These are phyloP conservation scores for Ustilago lituana DNA, from an alignment of 1,284 basidiomycete genomes.

Conservation along the genomic window DNA sequence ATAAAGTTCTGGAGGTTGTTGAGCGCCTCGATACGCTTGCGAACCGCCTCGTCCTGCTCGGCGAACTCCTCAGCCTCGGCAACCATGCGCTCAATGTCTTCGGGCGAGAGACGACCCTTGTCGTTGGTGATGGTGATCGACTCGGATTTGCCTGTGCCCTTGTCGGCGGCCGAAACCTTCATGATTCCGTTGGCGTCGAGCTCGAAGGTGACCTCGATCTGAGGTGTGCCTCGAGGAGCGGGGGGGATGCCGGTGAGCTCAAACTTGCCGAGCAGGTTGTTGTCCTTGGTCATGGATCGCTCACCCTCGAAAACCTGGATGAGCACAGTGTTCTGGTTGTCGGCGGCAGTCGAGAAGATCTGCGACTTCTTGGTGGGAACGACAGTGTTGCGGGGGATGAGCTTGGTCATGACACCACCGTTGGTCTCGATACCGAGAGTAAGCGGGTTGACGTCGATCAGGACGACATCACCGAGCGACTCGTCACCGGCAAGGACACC, in stretches of 20 bases:
- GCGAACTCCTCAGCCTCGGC: constrained; percentile 66
- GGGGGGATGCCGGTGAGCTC: constrained; percentile 92
- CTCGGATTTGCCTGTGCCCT: constrained; percentile 66
- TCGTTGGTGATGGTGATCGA: constrained; percentile 66
- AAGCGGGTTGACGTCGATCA: constrained; percentile 94
- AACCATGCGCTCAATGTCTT: constrained; percentile 67
- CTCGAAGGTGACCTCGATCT: constrained; percentile 68
- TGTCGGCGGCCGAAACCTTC: constrained; percentile 66
- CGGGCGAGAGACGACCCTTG: constrained; percentile 64
- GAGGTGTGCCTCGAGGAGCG: constrained; percentile 84
- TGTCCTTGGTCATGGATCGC: constrained; percentile 94
- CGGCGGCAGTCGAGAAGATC: constrained; percentile 83
- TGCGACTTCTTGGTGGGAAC: constrained; percentile 97
- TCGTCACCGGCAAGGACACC: constrained; percentile 92
- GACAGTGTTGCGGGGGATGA: constrained; percentile 95
- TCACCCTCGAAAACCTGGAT: constrained; percentile 93
- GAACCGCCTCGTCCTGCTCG: constrained; percentile 66
- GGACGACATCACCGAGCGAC: constrained; percentile 81
- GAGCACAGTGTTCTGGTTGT: constrained; percentile 67
- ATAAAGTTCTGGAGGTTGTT: constrained; percentile 67
- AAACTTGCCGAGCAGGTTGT: constrained; percentile 96
- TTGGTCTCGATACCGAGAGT: constrained; percentile 98
- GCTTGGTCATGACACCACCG: constrained; percentile 97
- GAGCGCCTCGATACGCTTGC: constrained; percentile 65
- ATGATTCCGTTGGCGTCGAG: constrained; percentile 67